phyloP scores from a whole-genome alignment of 208 protist genomes.

The Acanthamoeba castellanii region DNA sequence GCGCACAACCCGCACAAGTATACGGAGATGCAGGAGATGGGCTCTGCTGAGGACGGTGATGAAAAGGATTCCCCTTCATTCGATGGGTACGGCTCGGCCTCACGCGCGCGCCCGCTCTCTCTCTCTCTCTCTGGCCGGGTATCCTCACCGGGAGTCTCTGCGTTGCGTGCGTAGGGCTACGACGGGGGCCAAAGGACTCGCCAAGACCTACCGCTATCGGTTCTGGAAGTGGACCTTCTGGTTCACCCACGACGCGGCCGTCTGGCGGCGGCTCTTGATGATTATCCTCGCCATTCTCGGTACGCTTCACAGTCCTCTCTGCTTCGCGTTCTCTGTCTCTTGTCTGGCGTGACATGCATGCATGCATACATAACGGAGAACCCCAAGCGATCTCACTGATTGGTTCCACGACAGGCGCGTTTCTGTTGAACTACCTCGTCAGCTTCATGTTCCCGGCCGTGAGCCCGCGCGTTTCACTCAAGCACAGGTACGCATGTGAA shows the following conservation, averaged over 20 bases:
- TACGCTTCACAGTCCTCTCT: neutral
- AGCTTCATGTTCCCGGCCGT: slow-evolving; percentile 58
- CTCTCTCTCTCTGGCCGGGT: neutral
- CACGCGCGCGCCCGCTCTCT: neutral
- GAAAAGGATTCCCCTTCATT: neutral
- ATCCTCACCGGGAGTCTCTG: neutral
- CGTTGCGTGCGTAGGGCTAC: neutral
- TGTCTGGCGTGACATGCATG: neutral
- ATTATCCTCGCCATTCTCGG: slow-evolving; percentile 45
- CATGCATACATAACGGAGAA: too few relatives aligned
- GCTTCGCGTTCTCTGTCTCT: neutral
- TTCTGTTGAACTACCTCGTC: slow-evolving; percentile 49
- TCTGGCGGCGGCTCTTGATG: slow-evolving; percentile 27
- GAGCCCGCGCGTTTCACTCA: neutral
- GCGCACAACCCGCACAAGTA: slow-evolving; percentile 35
- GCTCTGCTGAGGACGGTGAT: neutral
- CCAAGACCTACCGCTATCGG: slow-evolving; percentile 60
- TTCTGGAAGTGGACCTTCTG: slow-evolving; percentile 63
- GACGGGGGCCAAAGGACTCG: neutral
- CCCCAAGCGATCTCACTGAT: neutral
- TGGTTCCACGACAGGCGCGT: neutral
- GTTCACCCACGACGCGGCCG: slow-evolving; percentile 48
- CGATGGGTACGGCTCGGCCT: neutral
- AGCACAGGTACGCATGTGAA: neutral
- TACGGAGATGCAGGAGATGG: slow-evolving; percentile 32